Evolutionary conservation across 805 yeast species (phyloP).

Genomic region (Lipomyces spencermartinsiae): DNA sequence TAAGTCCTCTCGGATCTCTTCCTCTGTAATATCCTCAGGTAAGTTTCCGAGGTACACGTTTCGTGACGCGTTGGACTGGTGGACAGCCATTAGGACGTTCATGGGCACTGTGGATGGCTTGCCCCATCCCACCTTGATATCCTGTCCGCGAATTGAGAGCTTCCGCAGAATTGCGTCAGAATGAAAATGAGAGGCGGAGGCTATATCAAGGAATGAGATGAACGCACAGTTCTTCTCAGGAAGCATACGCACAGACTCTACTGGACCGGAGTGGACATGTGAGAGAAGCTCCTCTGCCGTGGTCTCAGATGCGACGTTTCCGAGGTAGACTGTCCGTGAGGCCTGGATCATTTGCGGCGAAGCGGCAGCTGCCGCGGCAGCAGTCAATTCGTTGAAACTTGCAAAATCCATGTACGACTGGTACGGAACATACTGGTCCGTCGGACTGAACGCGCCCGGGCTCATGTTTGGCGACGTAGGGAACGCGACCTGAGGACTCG

Average conservation of each 20-base stretch:
- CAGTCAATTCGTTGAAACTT: constrained; percentile 23
- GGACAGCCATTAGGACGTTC: constrained; percentile 74
- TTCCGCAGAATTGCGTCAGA: constrained; percentile 90
- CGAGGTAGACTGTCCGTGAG: constrained; percentile 83
- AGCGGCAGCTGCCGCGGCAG: constrained; percentile 29
- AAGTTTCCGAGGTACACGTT: constrained; percentile 88
- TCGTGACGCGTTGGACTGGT: constrained; percentile 88
- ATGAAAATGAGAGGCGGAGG: constrained; percentile 87
- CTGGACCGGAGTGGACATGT: constrained; percentile 88
- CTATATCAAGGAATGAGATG: constrained; percentile 85
- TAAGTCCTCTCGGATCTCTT: constrained; percentile 69
- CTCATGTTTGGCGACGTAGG: constrained; percentile 38
- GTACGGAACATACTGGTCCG: constrained; percentile 35
- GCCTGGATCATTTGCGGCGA: constrained; percentile 17
- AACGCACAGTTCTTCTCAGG: constrained; percentile 89
- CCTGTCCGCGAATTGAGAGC: constrained; percentile 78
- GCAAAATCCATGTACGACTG: constrained; percentile 35
- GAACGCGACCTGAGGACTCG: constrained; percentile 30
- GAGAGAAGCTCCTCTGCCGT: constrained; percentile 82
- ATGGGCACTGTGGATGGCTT: constrained; percentile 77
- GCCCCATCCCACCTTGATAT: constrained; percentile 93
- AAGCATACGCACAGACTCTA: constrained; percentile 73
- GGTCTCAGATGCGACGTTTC: constrained; percentile 82
- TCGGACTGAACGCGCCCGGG: constrained; percentile 26
- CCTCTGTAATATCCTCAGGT: constrained; percentile 68